These are phyloP conservation scores for Cardamine chenopodiifolia DNA, from an alignment of 345 rosid species.

Conservation along the genomic window DNA sequence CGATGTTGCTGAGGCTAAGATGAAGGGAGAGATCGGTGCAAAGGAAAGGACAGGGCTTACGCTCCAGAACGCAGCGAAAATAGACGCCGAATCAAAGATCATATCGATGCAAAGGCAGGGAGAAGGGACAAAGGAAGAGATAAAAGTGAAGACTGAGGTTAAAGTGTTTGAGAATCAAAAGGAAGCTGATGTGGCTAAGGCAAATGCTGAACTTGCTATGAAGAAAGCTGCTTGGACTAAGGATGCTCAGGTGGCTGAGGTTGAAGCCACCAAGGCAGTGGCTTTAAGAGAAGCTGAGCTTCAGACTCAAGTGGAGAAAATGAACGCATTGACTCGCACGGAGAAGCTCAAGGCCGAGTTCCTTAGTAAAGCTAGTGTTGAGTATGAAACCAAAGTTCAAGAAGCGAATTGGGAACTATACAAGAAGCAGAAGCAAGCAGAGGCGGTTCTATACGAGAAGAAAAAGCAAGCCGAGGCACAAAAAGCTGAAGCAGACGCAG, in stretches of 20 bases:
- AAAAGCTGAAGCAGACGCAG: constrained; percentile 64
- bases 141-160: constrained; percentile 59
- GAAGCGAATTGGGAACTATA: constrained; percentile 73
- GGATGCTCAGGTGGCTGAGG: constrained; percentile 70
- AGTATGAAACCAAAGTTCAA: constrained; percentile 78
- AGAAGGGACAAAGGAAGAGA: constrained; percentile 66
- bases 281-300: constrained; percentile 74
- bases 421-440: constrained; percentile 69
- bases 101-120: constrained; percentile 59
- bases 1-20: constrained; percentile 75
- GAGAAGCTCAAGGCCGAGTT: constrained; percentile 86
- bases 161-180: constrained; percentile 73
- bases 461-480: constrained; percentile 68
- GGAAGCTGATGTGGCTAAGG: constrained; percentile 76
- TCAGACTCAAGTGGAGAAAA: constrained; percentile 69
- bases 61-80: constrained; percentile 72
- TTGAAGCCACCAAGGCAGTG: constrained; percentile 72
- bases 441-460: constrained; percentile 56
- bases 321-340: constrained; percentile 63
- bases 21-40: constrained; percentile 81
- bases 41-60: constrained; percentile 64
- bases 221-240: constrained; percentile 72
- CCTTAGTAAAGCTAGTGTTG: constrained; percentile 74
- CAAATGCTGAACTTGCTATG: constrained; percentile 65
- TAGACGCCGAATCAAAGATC: constrained; percentile 80